Evolutionary conservation across 768 basidiomycete genomes (phyloP).

Genomic region (Russula griseocarnosa): DNA sequence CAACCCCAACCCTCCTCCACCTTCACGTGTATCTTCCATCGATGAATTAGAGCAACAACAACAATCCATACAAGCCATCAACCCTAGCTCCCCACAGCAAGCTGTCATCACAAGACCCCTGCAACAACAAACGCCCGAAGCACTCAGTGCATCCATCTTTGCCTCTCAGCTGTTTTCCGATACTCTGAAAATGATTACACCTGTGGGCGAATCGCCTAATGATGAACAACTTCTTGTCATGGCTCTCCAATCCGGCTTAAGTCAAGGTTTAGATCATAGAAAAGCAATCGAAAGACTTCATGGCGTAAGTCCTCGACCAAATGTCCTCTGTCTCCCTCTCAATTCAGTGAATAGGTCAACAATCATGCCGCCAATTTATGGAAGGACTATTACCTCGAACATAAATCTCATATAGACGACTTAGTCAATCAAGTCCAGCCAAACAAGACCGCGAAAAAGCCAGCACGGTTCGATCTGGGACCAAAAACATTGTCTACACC

Average conservation of each 20-base stretch:
- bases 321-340: conserved; percentile 11
- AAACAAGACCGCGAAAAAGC: conserved; percentile 40
- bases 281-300: conserved; percentile 64
- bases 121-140: conserved; percentile 13
- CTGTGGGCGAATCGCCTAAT: conserved; percentile 45
- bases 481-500: not conserved
- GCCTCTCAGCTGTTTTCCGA: conserved; percentile 24
- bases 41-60: conserved; percentile 6
- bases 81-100: not conserved
- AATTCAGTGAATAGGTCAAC: conserved; percentile 36
- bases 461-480: conserved; percentile 14
- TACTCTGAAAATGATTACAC: conserved; percentile 41
- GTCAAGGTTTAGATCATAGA: conserved; percentile 50
- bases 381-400: conserved; percentile 79
- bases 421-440: conserved; percentile 29
- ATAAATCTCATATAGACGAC: conserved; percentile 56
- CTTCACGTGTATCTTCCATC: not conserved
- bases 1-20: not conserved
- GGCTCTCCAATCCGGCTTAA: conserved; percentile 39
- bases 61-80: conserved; percentile 1
- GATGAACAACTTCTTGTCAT: conserved; percentile 61
- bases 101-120: conserved; percentile 6
- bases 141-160: not conserved
- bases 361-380: conserved; percentile 56
- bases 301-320: conserved; percentile 44